phyloP scores from a whole-genome alignment of 2,329 filamentous ascomycete species.

The Cordyceps pruinosa region DNA sequence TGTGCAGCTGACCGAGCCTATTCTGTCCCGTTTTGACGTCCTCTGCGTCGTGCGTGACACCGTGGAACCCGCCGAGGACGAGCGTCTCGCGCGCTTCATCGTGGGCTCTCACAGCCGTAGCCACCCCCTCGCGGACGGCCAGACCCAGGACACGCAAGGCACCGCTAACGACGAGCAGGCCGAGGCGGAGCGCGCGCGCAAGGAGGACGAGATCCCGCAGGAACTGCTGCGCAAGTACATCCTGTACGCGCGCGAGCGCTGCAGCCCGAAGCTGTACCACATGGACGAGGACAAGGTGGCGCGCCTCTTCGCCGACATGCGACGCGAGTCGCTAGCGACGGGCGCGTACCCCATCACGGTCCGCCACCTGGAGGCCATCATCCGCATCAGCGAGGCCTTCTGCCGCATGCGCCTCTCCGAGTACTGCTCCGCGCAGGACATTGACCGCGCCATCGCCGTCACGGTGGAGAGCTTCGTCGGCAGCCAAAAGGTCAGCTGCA shows the following conservation, averaged over 20 bases:
- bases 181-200: constrained; percentile 23
- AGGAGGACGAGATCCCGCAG: constrained; percentile 69
- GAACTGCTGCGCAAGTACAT: constrained; percentile 94
- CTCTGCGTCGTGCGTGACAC: constrained; percentile 93
- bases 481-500: constrained; percentile 94
- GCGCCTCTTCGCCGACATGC: constrained; percentile 91
- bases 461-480: constrained; percentile 94
- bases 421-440: constrained; percentile 83
- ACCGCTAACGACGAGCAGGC: constrained; percentile 48
- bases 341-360: constrained; percentile 97
- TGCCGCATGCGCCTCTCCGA: constrained; percentile 98
- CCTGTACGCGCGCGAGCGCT: constrained; percentile 84
- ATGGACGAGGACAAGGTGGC: constrained; percentile 98
- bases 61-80: constrained; percentile 86
- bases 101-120: constrained; percentile 90
- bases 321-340: constrained; percentile 83
- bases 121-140: constrained; percentile 58
- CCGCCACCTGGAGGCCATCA: constrained; percentile 94
- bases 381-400: constrained; percentile 90
- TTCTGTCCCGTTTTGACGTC: constrained; percentile 96
- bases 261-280: constrained; percentile 86
- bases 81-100: constrained; percentile 88
- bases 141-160: constrained; percentile 54
- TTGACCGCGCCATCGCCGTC: constrained; percentile 94
- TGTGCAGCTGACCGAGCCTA: constrained; percentile 93